Evolutionary conservation across 2,329 filamentous ascomycete genomes (phyloP), one percentile per base, ranked within the genome.

Genomic region (Aureobasidium subglaciale): DNA sequence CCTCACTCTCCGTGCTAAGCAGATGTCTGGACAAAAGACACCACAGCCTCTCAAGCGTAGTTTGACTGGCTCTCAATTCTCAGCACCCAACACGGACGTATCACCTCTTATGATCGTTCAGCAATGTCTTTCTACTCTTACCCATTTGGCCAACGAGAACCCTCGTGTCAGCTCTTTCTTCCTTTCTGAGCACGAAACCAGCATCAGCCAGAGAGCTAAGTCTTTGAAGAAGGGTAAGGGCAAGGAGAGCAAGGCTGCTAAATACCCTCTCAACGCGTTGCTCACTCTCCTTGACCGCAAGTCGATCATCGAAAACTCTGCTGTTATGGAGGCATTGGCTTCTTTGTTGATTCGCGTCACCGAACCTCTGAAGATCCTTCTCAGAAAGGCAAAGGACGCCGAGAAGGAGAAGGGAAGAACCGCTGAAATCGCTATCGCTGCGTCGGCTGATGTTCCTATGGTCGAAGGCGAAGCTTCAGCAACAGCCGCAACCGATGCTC

Each of bases 31-130:
- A 22, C 86, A 86, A 58, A 95, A 92, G 74, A 95, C 90, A 0
- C 90, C 91, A 1, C 89, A 90, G 66, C 79, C 82, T 57, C 73
- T 87, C 56, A 95, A 92, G 74, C 86, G 88, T 60, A 86, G 84
- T 45, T 74, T 86, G 55, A 88, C 88, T 10, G 81, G 82, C 32
- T 77, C 78, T 66, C 57, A 59, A 27, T 78, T 68, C 69, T 64
- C 60, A 18, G 52, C 65, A 2, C 65, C 72, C 70, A 82, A 85
- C 46, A 88, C 88, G 5, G 93, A 97, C 65, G 87, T 95, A 38
- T 97, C 93, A 4, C 95, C 95, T 11, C 80, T 97, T 38, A 84
- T 96, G 75, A 89, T 99, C 53, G 90, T 97, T 8, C 92, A 97
- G 68, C 95, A 99, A 70, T 97, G 93, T 65, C 78, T 99, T 34